Conservation (phyloP, 1,139 yeast genomes). For the Suhomyces maxii region DNA sequence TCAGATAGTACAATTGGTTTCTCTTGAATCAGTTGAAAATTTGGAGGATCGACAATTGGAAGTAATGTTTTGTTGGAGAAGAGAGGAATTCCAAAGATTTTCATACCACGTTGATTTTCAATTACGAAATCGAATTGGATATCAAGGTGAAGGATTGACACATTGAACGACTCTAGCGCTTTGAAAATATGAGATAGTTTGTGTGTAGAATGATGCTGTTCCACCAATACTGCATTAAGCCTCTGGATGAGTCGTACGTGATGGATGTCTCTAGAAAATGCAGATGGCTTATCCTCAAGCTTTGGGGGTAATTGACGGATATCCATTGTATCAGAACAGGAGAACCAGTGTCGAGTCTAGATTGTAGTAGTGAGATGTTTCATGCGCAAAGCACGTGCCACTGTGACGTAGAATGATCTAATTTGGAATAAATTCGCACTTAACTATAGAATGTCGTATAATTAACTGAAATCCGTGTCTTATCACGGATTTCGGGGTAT, state of each 20-base stretch:
- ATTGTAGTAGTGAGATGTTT: neutral
- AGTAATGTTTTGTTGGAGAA: slow-evolving; percentile 57
- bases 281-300: neutral
- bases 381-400: neutral
- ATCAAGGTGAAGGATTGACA: slow-evolving; percentile 6
- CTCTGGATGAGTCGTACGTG: slow-evolving; percentile 13
- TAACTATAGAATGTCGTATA: too few relatives aligned
- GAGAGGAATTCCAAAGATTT: slow-evolving; percentile 62
- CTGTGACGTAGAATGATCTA: neutral
- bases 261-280: slow-evolving; percentile 4
- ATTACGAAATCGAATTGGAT: slow-evolving; percentile 43
- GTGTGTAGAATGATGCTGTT: slow-evolving; percentile 6
- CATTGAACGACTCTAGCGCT: slow-evolving; percentile 12
- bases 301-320: neutral
- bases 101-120: slow-evolving; percentile 73
- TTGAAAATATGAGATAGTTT: slow-evolving; percentile 12
- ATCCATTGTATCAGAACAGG: neutral
- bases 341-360: too few relatives aligned
- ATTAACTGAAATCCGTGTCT: too few relatives aligned
- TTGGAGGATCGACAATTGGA: slow-evolving; percentile 61
- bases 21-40: slow-evolving; percentile 39
- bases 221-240: slow-evolving; percentile 8
- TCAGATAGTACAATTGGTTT: slow-evolving; percentile 27
- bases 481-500: too few relatives aligned
- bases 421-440: too few relatives aligned